Percentiles rank a stretch among this genome's conserved stretches.
These are phyloP conservation scores for Didymella glomerata DNA, from an alignment of 2,329 filamentous ascomycete genomes.

Conservation along the genomic window DNA sequence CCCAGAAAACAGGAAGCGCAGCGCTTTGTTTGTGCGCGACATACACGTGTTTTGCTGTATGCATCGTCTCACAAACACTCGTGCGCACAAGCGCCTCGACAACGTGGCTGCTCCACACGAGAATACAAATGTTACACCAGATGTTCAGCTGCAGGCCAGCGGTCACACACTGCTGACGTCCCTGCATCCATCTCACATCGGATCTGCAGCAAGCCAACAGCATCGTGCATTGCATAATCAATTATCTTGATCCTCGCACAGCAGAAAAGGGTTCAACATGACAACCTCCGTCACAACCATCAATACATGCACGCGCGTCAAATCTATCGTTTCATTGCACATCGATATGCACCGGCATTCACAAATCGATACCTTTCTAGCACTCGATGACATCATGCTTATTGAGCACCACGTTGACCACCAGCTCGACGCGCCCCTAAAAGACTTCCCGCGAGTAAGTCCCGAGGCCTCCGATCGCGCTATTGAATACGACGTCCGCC, in stretches of 20 bases:
- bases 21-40: too few relatives aligned
- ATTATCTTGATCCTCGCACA: slow-evolving; percentile 1
- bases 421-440: background rate
- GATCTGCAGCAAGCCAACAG: background rate
- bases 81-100: background rate
- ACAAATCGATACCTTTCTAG: background rate
- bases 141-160: background rate
- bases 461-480: slow-evolving; percentile 6
- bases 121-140: slow-evolving; percentile 7
- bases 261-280: slow-evolving; percentile 5
- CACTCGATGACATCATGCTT: background rate
- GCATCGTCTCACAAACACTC: background rate
- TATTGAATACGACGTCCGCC: slow-evolving; percentile 11
- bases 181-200: slow-evolving; percentile 2
- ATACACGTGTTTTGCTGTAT: background rate
- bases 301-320: background rate
- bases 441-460: slow-evolving; percentile 3
- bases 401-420: background rate
- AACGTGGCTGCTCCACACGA: background rate
- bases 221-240: slow-evolving; percentile 8
- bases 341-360: background rate
- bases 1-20: too few relatives aligned
- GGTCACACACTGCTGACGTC: slow-evolving; percentile 3
- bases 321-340: slow-evolving; percentile 1
- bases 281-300: too few relatives aligned